Evolutionary conservation across 2,329 filamentous ascomycete genomes (phyloP).

Genomic region (Celoporthe dispersa): DNA sequence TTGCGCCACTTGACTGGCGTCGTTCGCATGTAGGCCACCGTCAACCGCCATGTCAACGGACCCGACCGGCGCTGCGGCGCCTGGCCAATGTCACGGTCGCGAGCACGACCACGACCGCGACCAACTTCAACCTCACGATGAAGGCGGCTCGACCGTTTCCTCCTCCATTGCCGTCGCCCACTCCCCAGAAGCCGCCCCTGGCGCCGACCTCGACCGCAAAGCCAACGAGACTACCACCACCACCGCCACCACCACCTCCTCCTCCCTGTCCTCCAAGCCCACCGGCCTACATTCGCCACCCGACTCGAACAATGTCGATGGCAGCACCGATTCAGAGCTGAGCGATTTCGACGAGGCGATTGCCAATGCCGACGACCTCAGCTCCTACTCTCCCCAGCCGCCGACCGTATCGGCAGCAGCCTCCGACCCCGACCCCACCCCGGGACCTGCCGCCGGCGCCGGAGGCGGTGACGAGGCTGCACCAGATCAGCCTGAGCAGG

Average conservation of each 20-base stretch:
- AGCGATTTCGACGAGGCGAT: constrained; percentile 66
- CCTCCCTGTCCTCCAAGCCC: constrained; percentile 44
- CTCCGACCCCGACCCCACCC: constrained; percentile 21
- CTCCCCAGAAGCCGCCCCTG: constrained; percentile 34
- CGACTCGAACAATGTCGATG: constrained; percentile 66
- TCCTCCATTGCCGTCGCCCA: constrained; percentile 39
- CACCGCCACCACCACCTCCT: constrained; percentile 34
- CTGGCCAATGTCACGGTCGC: constrained; percentile 32
- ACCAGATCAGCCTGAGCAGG: constrained; percentile 30
- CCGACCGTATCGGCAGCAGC: constrained; percentile 26
- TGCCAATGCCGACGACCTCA: constrained; percentile 41
- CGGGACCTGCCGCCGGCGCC: constrained; percentile 27
- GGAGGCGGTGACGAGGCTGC: neutral
- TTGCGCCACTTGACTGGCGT: constrained; percentile 29
- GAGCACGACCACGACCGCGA: constrained; percentile 32
- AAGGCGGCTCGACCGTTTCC: constrained; percentile 55
- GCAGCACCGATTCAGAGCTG: constrained; percentile 64
- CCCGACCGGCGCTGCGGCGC: constrained; percentile 55
- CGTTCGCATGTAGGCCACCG: constrained; percentile 49
- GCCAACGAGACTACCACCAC: constrained; percentile 34
- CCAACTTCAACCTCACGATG: constrained; percentile 37
- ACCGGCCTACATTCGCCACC: constrained; percentile 65
- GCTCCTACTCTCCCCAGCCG: constrained; percentile 27
- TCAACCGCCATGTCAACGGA: constrained; percentile 57
- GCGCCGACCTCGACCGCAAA: constrained; percentile 27